Evolutionary conservation across 768 basidiomycete genomes (phyloP), one percentile per base, ranked within the genome.

Genomic region (Collybiopsis confluens): DNA sequence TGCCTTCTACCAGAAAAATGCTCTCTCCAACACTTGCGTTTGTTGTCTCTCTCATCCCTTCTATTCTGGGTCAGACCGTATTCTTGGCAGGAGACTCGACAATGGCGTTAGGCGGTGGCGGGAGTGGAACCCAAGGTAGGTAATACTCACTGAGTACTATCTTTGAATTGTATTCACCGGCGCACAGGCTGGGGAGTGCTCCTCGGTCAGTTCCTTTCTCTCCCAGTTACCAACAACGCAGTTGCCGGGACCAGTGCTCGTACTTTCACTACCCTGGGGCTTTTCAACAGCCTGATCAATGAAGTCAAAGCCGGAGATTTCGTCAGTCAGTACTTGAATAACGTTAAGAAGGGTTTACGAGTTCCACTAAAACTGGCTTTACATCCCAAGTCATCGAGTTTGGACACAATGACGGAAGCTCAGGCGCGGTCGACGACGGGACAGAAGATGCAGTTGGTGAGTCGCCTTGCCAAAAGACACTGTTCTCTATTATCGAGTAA

Each of bases 1-100:
- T n/a, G n/a, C n/a, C n/a, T n/a, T n/a, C n/a, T n/a, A n/a, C n/a
- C n/a, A n/a, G n/a, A n/a, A n/a, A 8, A 13, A 53, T 53, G 52
- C 43, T 53, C n/a, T 21, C 43, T 30, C 42, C 45, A 5, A 35
- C 42, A 26, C 10, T 35, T 10, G 16, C 20, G n/a, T 7, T 1
- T 9, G 15, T 52, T 15, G 24, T 52, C 8, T 40, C 50, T n/a
- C 1, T 45, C 21, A 21, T 53, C n/a, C 43, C 52, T 5, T 18
- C 24, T 10, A 45, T 36, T 13, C 24, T 53, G 18, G 30, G 41
- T 33, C 73, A 75, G 54, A 74, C 70, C 16, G 65, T 77, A 6
- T 76, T 73, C 52, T 55, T 75, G 36, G 76, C 74, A 0, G 75
- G 76, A 8, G 75, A 77, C 58, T 73, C 71, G 5, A 77, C 74